Evolutionary conservation across 768 basidiomycete species (phyloP).

Genomic region (Tephrocybe sp.): DNA sequence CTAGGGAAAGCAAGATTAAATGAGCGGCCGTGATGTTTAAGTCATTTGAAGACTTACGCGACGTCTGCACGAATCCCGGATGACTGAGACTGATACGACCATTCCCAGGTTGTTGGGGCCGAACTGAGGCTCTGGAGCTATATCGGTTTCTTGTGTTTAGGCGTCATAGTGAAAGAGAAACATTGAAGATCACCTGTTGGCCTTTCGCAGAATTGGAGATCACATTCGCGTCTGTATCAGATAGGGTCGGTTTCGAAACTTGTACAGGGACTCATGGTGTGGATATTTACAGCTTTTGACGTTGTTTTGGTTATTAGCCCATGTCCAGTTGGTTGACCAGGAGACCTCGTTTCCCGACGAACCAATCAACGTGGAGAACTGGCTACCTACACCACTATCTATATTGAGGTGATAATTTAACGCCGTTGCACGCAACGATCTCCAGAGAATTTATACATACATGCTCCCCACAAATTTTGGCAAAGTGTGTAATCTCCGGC

Average conservation of each 20-base stretch:
- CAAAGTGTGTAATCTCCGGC: conserved; percentile 50
- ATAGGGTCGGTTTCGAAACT: not conserved
- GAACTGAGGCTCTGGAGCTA: conserved; percentile 36
- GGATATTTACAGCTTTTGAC: conserved; percentile 52
- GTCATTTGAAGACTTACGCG: conserved; percentile 27
- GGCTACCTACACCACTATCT: conserved; percentile 45
- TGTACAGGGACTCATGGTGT: not conserved
- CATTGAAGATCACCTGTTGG: conserved; percentile 32
- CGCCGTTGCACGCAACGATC: not conserved
- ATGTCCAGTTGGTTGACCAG: conserved; percentile 53
- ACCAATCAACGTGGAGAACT: conserved; percentile 44
- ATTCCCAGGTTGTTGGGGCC: conserved; percentile 50
- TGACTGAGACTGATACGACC: conserved; percentile 44
- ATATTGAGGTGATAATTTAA: not conserved
- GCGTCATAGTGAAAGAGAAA: not conserved
- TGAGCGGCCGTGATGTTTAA: not conserved
- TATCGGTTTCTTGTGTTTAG: not conserved
- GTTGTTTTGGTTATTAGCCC: conserved; percentile 46
- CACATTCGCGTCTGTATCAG: conserved; percentile 46
- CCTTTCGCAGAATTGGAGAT: conserved; percentile 43
- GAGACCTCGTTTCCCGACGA: conserved; percentile 37
- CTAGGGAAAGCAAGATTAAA: conserved; percentile 16
- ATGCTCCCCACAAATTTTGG: conserved; percentile 54
- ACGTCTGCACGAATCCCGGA: conserved; percentile 52
- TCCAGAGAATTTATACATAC: conserved; percentile 23